Percentiles rank a stretch among this genome's conserved stretches.
These are phyloP conservation scores for Cladosporium velox DNA, from an alignment of 2,329 filamentous ascomycete genomes.

Conservation along the genomic window DNA sequence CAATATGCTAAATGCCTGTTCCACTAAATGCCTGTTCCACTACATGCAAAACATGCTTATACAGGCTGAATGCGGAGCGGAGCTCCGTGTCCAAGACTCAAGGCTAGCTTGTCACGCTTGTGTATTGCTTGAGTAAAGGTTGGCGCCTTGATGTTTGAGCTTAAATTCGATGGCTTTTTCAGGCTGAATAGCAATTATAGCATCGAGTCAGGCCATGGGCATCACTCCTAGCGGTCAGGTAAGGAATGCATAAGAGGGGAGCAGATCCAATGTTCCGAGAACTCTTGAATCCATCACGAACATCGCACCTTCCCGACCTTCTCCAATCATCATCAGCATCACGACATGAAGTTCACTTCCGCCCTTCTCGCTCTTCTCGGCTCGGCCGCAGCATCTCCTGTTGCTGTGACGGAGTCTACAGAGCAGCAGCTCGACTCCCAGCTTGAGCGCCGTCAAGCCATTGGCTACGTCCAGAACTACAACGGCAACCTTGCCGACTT, in stretches of 20 bases:
- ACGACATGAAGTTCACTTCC: slow-evolving; percentile 4
- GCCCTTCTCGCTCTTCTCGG: neutral
- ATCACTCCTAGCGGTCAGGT: neutral
- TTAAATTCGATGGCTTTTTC: neutral
- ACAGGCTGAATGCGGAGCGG: neutral
- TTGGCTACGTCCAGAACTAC: slow-evolving; percentile 2
- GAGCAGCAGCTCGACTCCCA: neutral
- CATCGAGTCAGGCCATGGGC: neutral
- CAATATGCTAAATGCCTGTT: neutral
- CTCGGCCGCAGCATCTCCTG: neutral
- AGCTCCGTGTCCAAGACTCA: neutral
- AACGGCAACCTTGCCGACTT: slow-evolving; percentile 11
- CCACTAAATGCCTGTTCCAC: neutral
- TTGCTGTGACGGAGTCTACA: neutral
- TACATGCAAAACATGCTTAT: neutral
- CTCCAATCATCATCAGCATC: neutral
- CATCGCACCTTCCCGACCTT: neutral
- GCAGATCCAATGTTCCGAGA: neutral
- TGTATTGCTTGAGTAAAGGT: neutral
- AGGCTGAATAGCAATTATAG: neutral
- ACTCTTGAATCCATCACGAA: no score
- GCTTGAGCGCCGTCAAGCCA: neutral
- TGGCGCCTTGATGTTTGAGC: slow-evolving; percentile 6
- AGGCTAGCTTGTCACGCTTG: slow-evolving; percentile 3
- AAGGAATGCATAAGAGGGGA: neutral